Base-by-base conservation (phyloP, 2,329 filamentous ascomycete species). In the Neofusicoccum ribis region DNA sequence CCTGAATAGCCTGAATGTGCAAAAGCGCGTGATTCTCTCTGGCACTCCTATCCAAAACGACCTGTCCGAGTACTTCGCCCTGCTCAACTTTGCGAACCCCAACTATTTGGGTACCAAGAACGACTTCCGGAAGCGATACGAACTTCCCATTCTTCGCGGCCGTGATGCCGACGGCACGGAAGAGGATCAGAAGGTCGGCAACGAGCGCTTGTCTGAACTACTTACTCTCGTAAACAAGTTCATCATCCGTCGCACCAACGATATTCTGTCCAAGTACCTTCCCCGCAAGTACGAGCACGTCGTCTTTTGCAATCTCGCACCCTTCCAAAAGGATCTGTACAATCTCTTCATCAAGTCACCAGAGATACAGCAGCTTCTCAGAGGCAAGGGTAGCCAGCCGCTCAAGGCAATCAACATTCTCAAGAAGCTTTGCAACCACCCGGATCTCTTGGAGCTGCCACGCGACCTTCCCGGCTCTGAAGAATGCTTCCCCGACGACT, bases 231-330 rank as follows among this genome's bases (percentile, higher is more conserved):
- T 99, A 74, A 99, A 98, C 81, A 97, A 96, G 73, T 99, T 99
- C 80, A 96, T 99, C 76, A 99, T 99, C 72, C 90, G 95, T 66
- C 89, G 95, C 65, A 97, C 94, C 3, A 99, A 99, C 84, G 95
- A 99, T 74, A 96, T 99, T 67, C 81, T 99, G 27, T 97, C 94
- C 60, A 99, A 99, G 77, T 99, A 99, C 74, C 81, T 99, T 66
- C 95, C 95, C 0, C 89, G 98, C 81, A 99, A 99, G 81, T 99
- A 99, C 78, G 95, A 99, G 78, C 95, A 99, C 76, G 95, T 99
- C 36, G 95, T 99, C 0, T 99, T 99, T 80, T 99, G 95, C 84
- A 94, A 94, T 71, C 85, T 97, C 51, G 91, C 95, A 15, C 91
- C 91, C 0, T 98, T 99, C 80, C 95, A 99, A 77, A 85, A 93